Evolutionary conservation across 257 asterid genomes (phyloP), one percentile per base, ranked within the genome.

Genomic region (Solanum okadae): DNA sequence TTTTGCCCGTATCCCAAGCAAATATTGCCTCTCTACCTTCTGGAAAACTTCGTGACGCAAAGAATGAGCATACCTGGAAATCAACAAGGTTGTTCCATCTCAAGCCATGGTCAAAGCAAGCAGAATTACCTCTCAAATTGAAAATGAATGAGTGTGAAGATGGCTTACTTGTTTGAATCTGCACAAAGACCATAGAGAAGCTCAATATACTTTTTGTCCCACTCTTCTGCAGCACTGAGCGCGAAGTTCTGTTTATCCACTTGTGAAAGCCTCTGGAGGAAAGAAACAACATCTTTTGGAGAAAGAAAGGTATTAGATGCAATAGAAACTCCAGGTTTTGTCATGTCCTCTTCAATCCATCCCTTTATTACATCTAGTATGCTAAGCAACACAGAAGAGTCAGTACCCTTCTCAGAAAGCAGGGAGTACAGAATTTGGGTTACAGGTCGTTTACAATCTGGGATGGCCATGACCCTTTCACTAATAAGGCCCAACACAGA

Each of bases 211-310:
- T 95, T 96, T 91, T 86, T 91, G 89, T 96, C 99, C 99, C 99
- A 97, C 91, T 97, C 99, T 90, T 97, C 98, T 6, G 89, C 92
- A 88, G 89, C 84, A 91, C 91, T 91, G 63, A 92, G 88, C 76
- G 95, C 90, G 89, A 97, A 96, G 93, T 90, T 94, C 91, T 91
- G 97, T 93, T 94, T 97, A 88, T 97, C 99, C 35, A 97, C 98
- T 92, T 94, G 99, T 63, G 99, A 97, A 89, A 97, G 99, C 96
- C 94, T 97, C 93, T 97, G 99, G 85, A 96, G 95, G 90, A 97
- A 94, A 83, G 99, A 92, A 86, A 97, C 94, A 77, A 96, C 95
- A 88, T 97, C 99, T 97, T 97, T 97, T 46, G 96, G 89, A 34
- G 98, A 88, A 84, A 97, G 91, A 88, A 94, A 94, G 86, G 94